Conservation (phyloP, 176 grass and related monocot genomes). For the Oryza meyeriana region DNA sequence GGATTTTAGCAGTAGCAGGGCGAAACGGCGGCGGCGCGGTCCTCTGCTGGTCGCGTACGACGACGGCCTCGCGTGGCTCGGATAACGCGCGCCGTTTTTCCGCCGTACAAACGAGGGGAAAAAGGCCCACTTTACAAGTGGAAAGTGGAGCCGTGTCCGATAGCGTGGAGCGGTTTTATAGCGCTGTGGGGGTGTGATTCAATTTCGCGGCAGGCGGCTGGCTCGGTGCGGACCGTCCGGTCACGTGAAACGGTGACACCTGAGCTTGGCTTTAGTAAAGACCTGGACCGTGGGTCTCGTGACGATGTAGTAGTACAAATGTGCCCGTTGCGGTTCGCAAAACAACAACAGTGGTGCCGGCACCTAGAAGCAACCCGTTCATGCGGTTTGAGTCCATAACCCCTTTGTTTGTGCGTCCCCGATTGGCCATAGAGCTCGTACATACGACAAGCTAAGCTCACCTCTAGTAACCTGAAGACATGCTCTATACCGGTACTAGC, state of each 20-base stretch:
- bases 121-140: conserved; percentile 3
- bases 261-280: background rate
- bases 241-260: background rate
- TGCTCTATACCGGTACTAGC: background rate
- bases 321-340: too few relatives aligned
- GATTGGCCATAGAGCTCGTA: background rate
- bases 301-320: too few relatives aligned
- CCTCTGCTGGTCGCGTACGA: too few relatives aligned
- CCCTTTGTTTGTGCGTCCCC: background rate
- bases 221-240: background rate
- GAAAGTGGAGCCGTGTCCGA: conserved; percentile 14
- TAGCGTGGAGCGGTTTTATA: background rate
- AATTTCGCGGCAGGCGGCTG: conserved; percentile 11
- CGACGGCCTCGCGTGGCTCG: too few relatives aligned
- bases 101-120: background rate
- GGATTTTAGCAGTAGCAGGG: too few relatives aligned
- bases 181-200: conserved; percentile 1
- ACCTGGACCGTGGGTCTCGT: background rate
- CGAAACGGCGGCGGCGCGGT: too few relatives aligned
- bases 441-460: background rate
- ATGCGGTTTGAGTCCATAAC: background rate
- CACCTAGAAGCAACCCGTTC: background rate
- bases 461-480: background rate
- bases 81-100: too few relatives aligned
- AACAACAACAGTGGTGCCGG: too few relatives aligned